These are phyloP conservation scores for Lecanicillium sp. DNA, from an alignment of 2,329 filamentous ascomycete species.

Conservation along the genomic window DNA sequence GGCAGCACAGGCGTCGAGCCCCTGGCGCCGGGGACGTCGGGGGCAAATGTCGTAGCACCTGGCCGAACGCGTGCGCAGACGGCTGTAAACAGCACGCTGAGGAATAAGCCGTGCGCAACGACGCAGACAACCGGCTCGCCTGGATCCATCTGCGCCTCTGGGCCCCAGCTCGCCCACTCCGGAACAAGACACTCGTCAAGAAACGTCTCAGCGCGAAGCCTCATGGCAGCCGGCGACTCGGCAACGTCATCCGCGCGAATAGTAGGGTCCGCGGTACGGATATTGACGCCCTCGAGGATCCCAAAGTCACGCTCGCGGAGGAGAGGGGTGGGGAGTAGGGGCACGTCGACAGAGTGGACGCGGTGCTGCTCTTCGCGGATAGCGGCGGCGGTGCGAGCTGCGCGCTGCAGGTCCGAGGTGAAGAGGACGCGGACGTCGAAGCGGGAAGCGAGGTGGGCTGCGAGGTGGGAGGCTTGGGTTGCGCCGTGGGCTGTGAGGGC, in stretches of 20 bases:
- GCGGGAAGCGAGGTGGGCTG: conserved; percentile 43
- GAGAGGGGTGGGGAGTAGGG: conserved; percentile 21
- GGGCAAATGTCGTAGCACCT: conserved; percentile 11
- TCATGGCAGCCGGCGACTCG: conserved; percentile 64
- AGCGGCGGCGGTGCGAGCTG: conserved; percentile 60
- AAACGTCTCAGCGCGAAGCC: conserved; percentile 54
- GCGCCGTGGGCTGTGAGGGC: conserved; percentile 73
- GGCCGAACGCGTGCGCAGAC: conserved; percentile 45
- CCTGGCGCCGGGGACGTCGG: conserved; percentile 9
- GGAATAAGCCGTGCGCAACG: conserved; percentile 77
- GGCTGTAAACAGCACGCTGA: conserved; percentile 58
- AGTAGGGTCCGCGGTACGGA: conserved; percentile 24
- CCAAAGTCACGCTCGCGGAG: conserved; percentile 72
- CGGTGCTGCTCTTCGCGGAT: conserved; percentile 47
- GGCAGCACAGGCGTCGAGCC: conserved; percentile 16
- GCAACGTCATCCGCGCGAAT: conserved; percentile 37
- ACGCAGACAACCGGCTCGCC: conserved; percentile 41
- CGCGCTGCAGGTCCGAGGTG: conserved; percentile 69
- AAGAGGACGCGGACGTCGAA: conserved; percentile 40
- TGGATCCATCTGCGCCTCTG: conserved; percentile 20
- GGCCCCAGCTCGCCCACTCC: neutral
- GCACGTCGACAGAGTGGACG: conserved; percentile 11
- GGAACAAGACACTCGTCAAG: conserved; percentile 55
- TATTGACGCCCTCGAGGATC: conserved; percentile 57
- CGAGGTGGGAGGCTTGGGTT: conserved; percentile 68